Evolutionary conservation across 2,329 filamentous ascomycete genomes (phyloP).

Genomic region (Fonsecaea multimorphosa): DNA sequence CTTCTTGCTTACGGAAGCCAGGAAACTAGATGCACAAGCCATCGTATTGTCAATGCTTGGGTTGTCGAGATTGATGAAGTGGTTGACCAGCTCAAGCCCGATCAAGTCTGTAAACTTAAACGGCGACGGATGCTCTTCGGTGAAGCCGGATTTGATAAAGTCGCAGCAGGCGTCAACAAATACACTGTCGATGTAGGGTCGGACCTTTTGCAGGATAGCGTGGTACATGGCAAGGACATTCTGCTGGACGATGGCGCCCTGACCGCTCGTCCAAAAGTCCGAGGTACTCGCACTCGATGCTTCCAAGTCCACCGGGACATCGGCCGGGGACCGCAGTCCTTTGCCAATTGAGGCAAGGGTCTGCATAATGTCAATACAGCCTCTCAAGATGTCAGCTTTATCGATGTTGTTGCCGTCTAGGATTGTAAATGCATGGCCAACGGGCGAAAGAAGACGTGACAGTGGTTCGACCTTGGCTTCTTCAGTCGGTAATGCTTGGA

Average conservation of each 20-base stretch:
- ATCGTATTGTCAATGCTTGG: constrained; percentile 52
- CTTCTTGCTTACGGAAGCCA: constrained; percentile 47
- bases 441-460: constrained; percentile 47
- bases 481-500: constrained; percentile 50
- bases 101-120: constrained; percentile 52
- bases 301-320: constrained; percentile 36
- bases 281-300: neutral
- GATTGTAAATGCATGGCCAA: constrained; percentile 42
- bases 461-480: constrained; percentile 49
- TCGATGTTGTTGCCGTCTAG: constrained; percentile 45
- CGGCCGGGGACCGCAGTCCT: constrained; percentile 36
- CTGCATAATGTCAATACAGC: constrained; percentile 48
- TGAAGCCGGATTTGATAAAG: constrained; percentile 54
- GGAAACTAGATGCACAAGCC: constrained; percentile 54
- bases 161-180: constrained; percentile 55
- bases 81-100: constrained; percentile 48
- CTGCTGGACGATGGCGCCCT: constrained; percentile 30
- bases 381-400: constrained; percentile 45
- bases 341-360: constrained; percentile 38
- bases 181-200: constrained; percentile 44
- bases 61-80: constrained; percentile 49
- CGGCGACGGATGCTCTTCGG: constrained; percentile 49
- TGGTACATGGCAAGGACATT: constrained; percentile 29
- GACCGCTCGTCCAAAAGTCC: constrained; percentile 36
- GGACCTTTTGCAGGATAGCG: constrained; percentile 48